phyloP scores from a whole-genome alignment of 129 eudicot species.

The Rutidosis leptorrhynchoides region DNA sequence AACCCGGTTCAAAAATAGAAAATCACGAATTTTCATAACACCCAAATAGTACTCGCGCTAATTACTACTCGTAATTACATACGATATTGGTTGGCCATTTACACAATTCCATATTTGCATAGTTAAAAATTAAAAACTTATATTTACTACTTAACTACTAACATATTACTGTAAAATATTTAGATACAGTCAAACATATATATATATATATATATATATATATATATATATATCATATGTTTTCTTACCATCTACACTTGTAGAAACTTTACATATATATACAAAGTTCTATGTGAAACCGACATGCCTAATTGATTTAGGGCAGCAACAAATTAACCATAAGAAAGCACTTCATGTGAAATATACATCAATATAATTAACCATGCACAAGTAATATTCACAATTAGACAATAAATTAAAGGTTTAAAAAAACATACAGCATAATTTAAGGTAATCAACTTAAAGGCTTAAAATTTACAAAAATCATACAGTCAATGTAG shows the following conservation, averaged over 20 bases:
- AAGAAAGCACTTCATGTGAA: neutral
- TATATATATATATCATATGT: neutral
- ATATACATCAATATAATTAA: neutral
- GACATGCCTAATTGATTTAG: neutral
- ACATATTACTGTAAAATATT: neutral
- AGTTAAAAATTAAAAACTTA: neutral
- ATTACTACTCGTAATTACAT: no score
- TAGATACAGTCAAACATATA: neutral
- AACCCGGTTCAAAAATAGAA: no score
- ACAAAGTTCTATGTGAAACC: neutral
- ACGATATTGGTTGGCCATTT: no score
- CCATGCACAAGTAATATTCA: neutral
- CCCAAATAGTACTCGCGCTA: no score
- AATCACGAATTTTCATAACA: no score
- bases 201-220: no score
- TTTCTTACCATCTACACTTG: neutral
- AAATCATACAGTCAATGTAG: neutral
- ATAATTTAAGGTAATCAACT: neutral
- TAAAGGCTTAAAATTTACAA: constrained; percentile 1
- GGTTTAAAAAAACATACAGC: neutral
- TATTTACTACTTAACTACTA: neutral
- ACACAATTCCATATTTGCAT: neutral
- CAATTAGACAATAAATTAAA: neutral
- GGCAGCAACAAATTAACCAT: neutral
- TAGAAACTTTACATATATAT: neutral